Percentiles rank a stretch among this genome's conserved stretches.
These are phyloP conservation scores for Lentinula sp. DNA, from an alignment of 768 basidiomycete species.

Conservation along the genomic window DNA sequence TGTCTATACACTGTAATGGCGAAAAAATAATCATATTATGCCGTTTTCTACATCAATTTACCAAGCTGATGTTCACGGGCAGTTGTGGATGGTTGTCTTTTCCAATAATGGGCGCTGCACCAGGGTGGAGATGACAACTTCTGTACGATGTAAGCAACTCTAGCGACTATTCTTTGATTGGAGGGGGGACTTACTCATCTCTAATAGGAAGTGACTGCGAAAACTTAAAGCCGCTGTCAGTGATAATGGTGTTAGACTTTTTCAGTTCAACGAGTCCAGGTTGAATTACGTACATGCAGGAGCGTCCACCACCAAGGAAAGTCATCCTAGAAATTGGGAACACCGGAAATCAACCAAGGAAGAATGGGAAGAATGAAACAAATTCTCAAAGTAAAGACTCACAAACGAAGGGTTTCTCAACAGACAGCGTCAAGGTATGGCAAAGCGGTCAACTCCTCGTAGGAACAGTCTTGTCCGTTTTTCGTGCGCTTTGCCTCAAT, in stretches of 20 bases:
- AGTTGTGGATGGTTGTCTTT: neutral
- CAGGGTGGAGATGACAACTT: slow-evolving; percentile 1
- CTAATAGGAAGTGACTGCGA: no score
- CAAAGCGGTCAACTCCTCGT: slow-evolving; percentile 28
- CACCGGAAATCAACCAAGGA: neutral
- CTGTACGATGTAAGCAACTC: neutral
- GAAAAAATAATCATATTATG: no score
- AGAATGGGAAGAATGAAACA: neutral
- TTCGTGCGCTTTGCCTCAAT: slow-evolving; percentile 16
- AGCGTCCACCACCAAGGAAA: slow-evolving; percentile 32
- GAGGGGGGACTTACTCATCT: slow-evolving; percentile 1
- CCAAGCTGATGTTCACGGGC: neutral
- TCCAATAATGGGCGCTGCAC: neutral
- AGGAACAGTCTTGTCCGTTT: slow-evolving; percentile 21
- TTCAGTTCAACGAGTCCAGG: neutral
- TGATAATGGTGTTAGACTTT: neutral
- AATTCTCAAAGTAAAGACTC: slow-evolving; percentile 8
- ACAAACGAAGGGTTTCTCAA: slow-evolving; percentile 34
- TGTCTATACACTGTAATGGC: no score
- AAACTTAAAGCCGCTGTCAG: slow-evolving; percentile 4
- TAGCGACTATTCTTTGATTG: no score
- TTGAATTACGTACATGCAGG: slow-evolving; percentile 26
- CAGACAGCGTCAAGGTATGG: slow-evolving; percentile 35
- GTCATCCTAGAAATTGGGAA: slow-evolving; percentile 31
- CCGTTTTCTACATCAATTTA: neutral